These are phyloP conservation scores for Cystobasidiopsis lactophilus DNA, from an alignment of 768 basidiomycete species.

Conservation along the genomic window DNA sequence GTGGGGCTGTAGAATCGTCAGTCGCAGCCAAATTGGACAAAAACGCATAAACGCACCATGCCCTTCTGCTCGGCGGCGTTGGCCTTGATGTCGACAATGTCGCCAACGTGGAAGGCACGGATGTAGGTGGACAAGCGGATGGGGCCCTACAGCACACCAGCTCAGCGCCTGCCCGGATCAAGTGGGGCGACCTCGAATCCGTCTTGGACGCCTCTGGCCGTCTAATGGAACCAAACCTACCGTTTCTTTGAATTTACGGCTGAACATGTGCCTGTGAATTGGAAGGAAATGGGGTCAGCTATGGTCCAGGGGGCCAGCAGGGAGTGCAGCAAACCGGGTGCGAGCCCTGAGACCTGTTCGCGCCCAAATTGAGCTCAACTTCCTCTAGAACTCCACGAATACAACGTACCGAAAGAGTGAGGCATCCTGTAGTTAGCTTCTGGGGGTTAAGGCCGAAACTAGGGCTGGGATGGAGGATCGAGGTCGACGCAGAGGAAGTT, in stretches of 20 bases:
- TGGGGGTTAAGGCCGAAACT: too few relatives aligned
- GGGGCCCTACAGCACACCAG: too few relatives aligned
- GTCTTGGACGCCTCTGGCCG: too few relatives aligned
- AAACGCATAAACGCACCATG: constrained; percentile 32
- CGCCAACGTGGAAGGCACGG: constrained; percentile 78
- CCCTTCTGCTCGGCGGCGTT: constrained; percentile 99
- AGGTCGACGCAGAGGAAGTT: too few relatives aligned
- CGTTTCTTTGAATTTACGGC: constrained; percentile 92
- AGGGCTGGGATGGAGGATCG: too few relatives aligned
- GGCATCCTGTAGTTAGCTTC: constrained; percentile 41
- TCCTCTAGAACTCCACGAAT: neutral
- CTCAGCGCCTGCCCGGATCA: too few relatives aligned
- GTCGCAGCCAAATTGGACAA: neutral
- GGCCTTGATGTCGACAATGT: constrained; percentile 99
- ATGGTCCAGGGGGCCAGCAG: neutral
- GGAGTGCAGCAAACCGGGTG: neutral
- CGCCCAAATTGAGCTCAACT: neutral
- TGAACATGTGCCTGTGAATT: constrained; percentile 59
- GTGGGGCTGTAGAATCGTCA: neutral
- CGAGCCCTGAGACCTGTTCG: constrained; percentile 3
- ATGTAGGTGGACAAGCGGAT: constrained; percentile 82
- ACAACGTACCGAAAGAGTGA: constrained; percentile 97
- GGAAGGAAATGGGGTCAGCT: too few relatives aligned
- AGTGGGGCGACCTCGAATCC: too few relatives aligned
- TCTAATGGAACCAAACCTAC: too few relatives aligned